Base-by-base conservation (phyloP, 139 green algal genomes). In the Tetraselmis striata region DNA sequence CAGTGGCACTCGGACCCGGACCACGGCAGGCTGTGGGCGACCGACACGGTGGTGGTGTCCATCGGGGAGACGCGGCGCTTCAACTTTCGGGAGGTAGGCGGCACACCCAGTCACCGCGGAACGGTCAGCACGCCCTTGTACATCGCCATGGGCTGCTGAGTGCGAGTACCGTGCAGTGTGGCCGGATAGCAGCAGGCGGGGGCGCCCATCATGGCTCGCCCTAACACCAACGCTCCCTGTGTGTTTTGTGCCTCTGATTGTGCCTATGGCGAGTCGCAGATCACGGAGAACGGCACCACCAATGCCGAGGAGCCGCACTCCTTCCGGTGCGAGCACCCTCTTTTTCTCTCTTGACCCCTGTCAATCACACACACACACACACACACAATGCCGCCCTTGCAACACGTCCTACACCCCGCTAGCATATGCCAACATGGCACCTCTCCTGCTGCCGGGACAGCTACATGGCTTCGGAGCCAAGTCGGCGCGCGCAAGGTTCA, bases 31-130 rank as follows among this genome's bases (percentile, higher is more conserved):
- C 30, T 77, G 78, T 81, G 78, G 78, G 78, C 32, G 2, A 30
- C 31, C 26, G 28, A 29, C 32, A 31, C 32, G 30, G 78, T 75
- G 24, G 78, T 86, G 23, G 83, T 86, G 1, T 75, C n/a, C 67
- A 75, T 86, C 22, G 83, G 83, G 25, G 78, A 83, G 67, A 86
- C 78, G 30, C 78, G 83, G n/a, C 78, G 78, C 23, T 86, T 86
- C 31, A 59, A 59, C 32, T 86, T 86, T 28, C 78, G 83, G 45
- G 45, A 67, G 45, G 45, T 67, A 5, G 18, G 45, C 5, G 45
- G 11, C 45, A 25, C 18, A 18, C 45, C 45, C 45, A 25, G 45
- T 18, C 45, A 67, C 18, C n/a, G n/a, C n/a, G n/a, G n/a, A n/a
- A n/a, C n/a, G n/a, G n/a, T n/a, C n/a, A n/a, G n/a, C n/a, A n/a